Percentiles rank a stretch among this genome's conserved stretches.
Evolutionary conservation across 2,329 filamentous ascomycete species (phyloP).

Genomic region (Colletotrichum gloeosporioides): DNA sequence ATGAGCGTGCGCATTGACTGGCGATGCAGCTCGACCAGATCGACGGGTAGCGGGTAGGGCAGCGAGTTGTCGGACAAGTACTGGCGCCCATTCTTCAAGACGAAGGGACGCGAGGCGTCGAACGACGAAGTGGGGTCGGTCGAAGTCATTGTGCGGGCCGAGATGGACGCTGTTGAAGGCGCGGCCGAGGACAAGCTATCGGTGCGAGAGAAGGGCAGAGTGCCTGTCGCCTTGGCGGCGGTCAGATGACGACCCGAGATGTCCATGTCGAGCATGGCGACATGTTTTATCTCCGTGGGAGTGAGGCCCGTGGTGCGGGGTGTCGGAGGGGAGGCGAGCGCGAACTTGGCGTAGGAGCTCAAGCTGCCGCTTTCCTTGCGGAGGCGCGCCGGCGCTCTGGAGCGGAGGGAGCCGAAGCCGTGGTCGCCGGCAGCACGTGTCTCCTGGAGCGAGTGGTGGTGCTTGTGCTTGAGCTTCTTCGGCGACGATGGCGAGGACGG

Average conservation of each 20-base stretch:
- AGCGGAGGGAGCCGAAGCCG: background rate
- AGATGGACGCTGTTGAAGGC: constrained; percentile 42
- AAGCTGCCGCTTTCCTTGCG: constrained; percentile 18
- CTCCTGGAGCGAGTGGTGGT: constrained; percentile 13
- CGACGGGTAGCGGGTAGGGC: constrained; percentile 86
- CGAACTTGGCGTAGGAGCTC: constrained; percentile 5
- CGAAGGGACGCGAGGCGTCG: constrained; percentile 57
- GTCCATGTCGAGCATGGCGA: constrained; percentile 37
- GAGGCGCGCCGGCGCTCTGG: constrained; percentile 1
- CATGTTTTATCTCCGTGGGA: constrained; percentile 38
- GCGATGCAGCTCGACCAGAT: constrained; percentile 85
- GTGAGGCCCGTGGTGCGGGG: constrained; percentile 5
- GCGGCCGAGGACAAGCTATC: constrained; percentile 54
- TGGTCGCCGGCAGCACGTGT: background rate
- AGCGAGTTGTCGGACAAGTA: constrained; percentile 78
- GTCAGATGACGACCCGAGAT: constrained; percentile 15
- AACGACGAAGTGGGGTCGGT: constrained; percentile 53
- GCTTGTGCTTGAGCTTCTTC: constrained; percentile 8
- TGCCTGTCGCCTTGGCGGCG: constrained; percentile 37
- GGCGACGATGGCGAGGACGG: constrained; percentile 24
- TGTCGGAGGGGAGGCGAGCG: background rate
- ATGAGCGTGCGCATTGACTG: constrained; percentile 86
- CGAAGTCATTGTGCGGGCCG: constrained; percentile 52
- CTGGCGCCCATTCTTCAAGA: constrained; percentile 78
- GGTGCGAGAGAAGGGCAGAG: constrained; percentile 41